phyloP scores from a whole-genome alignment of 257 asterid species.

The Forsythia viridissima region DNA sequence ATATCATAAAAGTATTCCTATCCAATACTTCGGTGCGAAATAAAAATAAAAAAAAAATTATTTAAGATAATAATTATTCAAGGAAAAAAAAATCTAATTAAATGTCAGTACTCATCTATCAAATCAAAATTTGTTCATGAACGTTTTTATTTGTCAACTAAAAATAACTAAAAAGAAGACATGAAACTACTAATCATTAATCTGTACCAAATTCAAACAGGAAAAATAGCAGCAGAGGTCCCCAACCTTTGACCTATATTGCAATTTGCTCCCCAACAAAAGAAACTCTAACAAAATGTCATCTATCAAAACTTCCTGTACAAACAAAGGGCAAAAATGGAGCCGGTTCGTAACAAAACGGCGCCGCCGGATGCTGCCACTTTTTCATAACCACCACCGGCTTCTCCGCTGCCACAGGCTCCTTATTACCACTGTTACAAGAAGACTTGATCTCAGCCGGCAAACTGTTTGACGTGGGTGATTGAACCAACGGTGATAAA shows the following conservation, averaged over 20 bases:
- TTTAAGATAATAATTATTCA: no score
- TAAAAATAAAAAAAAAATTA: no score
- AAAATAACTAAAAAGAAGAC: not conserved
- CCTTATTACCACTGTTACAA: conserved; percentile 22
- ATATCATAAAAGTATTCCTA: no score
- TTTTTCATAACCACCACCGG: conserved; percentile 41
- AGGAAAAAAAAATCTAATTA: not conserved
- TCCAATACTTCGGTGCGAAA: no score
- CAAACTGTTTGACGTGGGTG: conserved; percentile 44
- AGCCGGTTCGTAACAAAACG: conserved; percentile 55
- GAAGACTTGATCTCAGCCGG: conserved; percentile 35
- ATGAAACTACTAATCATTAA: not conserved
- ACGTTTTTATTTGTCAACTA: not conserved
- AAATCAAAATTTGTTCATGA: not conserved
- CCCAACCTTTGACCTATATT: not conserved
- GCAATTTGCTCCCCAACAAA: not conserved
- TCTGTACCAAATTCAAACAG: not conserved
- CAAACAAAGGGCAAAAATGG: conserved; percentile 51
- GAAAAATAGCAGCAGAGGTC: not conserved
- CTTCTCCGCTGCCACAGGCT: conserved; percentile 27
- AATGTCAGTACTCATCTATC: not conserved
- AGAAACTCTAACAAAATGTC: conserved; percentile 1
- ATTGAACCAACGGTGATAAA: conserved; percentile 62
- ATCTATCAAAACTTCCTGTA: conserved; percentile 47
- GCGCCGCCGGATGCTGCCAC: conserved; percentile 81